These are phyloP conservation scores for Tolypocladium pustulatum DNA, from an alignment of 2,329 filamentous ascomycete species.

Conservation along the genomic window DNA sequence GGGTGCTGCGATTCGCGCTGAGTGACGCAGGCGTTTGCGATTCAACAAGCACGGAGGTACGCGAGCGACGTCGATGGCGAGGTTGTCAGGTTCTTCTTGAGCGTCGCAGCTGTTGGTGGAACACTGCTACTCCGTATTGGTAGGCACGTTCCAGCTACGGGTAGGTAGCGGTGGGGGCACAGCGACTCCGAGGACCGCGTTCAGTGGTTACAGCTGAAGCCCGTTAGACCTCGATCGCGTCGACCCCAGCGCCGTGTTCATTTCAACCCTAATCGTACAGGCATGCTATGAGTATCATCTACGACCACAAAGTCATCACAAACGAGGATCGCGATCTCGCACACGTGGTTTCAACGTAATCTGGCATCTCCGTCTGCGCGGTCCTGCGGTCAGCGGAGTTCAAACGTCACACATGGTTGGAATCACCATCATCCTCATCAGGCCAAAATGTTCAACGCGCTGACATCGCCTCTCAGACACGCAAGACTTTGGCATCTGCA, in stretches of 20 bases:
- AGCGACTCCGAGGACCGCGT: conserved; percentile 8
- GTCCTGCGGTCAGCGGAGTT: background rate
- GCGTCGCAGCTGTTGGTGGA: background rate
- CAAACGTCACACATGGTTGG: background rate
- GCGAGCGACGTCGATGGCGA: background rate
- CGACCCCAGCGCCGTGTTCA: background rate
- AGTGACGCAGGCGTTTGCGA: background rate
- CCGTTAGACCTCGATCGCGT: background rate
- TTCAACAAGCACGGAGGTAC: background rate
- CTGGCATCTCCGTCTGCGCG: background rate
- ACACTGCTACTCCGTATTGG: background rate
- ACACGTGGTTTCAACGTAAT: background rate
- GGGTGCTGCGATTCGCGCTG: too few relatives aligned
- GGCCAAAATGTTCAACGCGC: too few relatives aligned
- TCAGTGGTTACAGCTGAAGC: conserved; percentile 20
- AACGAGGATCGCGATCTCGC: background rate
- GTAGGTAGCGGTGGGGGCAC: background rate
- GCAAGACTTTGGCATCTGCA: background rate
- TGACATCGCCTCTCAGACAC: background rate
- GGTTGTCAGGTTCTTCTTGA: background rate
- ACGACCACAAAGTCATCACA: too few relatives aligned
- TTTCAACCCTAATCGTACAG: background rate
- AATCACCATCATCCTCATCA: background rate
- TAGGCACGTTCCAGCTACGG: too few relatives aligned
- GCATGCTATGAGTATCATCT: background rate